These are phyloP conservation scores for Oryza officinalis DNA, from an alignment of 176 grass and related monocot species.

Conservation along the genomic window DNA sequence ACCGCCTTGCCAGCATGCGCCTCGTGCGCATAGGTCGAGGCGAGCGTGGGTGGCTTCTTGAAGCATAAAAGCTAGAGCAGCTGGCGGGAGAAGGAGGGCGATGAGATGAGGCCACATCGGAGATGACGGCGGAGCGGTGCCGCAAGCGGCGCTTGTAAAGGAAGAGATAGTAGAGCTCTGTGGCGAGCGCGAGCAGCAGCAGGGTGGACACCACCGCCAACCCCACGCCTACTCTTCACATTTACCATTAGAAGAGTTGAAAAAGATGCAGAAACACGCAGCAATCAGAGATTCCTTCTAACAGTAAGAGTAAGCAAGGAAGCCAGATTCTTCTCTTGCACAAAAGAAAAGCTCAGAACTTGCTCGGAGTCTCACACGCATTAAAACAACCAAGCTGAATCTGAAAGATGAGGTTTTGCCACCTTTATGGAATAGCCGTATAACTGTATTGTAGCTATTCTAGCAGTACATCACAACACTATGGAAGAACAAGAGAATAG, in stretches of 20 bases:
- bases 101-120: constrained; percentile 46
- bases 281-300: constrained; percentile 1
- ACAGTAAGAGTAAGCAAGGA: background rate
- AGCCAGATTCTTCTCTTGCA: constrained; percentile 13
- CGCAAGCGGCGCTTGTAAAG: constrained; percentile 66
- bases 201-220: constrained; percentile 64
- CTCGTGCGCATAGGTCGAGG: constrained; percentile 43
- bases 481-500: background rate
- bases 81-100: constrained; percentile 47
- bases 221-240: constrained; percentile 56
- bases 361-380: background rate
- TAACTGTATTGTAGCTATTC: too few species aligned
- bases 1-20: background rate
- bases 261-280: background rate
- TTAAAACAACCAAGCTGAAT: background rate
- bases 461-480: background rate
- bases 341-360: constrained; percentile 24
- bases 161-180: constrained; percentile 89
- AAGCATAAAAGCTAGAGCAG: constrained; percentile 76
- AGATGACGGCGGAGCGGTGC: constrained; percentile 35
- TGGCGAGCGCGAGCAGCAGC: constrained; percentile 71
- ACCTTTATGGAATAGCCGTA: background rate
- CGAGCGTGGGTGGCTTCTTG: constrained; percentile 52
- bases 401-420: background rate
- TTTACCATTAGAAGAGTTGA: constrained; percentile 7